Evolutionary conservation across 2,329 filamentous ascomycete genomes (phyloP), one percentile per base, ranked within the genome.

Genomic region (Cladorrhinum sp.): DNA sequence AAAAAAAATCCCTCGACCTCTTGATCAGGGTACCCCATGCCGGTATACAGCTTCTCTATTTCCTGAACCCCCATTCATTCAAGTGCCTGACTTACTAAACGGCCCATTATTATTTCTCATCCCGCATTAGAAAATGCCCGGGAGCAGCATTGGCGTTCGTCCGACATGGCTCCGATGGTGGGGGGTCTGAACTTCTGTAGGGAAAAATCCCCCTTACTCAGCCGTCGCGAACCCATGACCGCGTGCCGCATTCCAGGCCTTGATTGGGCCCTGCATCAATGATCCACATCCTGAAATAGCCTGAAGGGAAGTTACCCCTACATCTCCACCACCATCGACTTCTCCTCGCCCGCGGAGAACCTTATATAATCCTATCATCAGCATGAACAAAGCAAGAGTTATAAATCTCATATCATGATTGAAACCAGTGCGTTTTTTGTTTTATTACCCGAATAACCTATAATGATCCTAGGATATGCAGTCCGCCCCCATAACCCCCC

Each of bases 121-220:
- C 42, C 42, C 42, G 42, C 42, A 46, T 46, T 9, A 21, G n/a
- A 46, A 46, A 46, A 46, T 46, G 42, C n/a, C 18, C 42, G 42
- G 18, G n/a, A 9, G n/a, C 42, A 21, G 42, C 42, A 46, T 46
- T 46, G 42, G 42, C 18, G 42, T 20, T 39, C 54, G 23, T 57
- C 54, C 54, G 54, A 57, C 54, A 57, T 30, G 26, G 54, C 54
- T 57, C 54, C 54, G 54, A 57, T 46, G 42, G 54, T 57, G 54
- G 54, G 39, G 20, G 23, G 26, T 57, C 33, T 36, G 26, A 42
- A 46, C 39, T 57, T 51, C 21, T 24, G 7, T 7, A 28, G 26
- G 12, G 28, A 49, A 46, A 30, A 20, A 49, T 18, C 36, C 49
- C 8, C 54, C 21, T 49, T 48, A 49, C 54, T 57, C 36, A 46